phyloP scores from a whole-genome alignment of 192 early-diverging fungal genomes.

The Coemansia sp. region DNA sequence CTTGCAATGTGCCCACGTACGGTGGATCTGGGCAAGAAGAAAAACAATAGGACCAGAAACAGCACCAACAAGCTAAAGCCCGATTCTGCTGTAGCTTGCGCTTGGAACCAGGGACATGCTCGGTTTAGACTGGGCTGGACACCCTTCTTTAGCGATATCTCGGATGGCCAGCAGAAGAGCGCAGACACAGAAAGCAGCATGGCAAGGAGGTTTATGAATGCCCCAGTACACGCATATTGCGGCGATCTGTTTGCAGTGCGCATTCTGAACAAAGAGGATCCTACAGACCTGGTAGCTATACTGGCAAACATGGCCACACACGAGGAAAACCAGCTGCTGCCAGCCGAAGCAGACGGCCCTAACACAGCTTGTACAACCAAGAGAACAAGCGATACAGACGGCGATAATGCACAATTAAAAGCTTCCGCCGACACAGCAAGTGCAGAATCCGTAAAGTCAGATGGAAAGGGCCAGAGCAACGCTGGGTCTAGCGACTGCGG shows the following conservation, averaged over 20 bases:
- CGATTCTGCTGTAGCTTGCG: slow-evolving; percentile 26
- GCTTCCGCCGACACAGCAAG: too few relatives aligned
- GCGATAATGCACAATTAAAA: too few relatives aligned
- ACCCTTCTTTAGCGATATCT: slow-evolving; percentile 43
- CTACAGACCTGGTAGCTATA: slow-evolving; percentile 50
- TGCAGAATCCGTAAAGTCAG: background rate
- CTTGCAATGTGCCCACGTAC: slow-evolving; percentile 31
- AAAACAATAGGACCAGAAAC: background rate
- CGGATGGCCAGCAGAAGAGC: slow-evolving; percentile 7
- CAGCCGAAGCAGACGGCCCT: background rate
- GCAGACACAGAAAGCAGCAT: background rate
- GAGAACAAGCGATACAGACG: background rate
- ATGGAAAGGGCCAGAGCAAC: background rate
- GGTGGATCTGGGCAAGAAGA: slow-evolving; percentile 34
- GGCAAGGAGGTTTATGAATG: slow-evolving; percentile 12
- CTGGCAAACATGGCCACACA: slow-evolving; percentile 45
- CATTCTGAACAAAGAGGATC: slow-evolving; percentile 51
- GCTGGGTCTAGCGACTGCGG: background rate
- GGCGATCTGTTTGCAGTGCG: slow-evolving; percentile 53
- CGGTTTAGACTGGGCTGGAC: slow-evolving; percentile 52
- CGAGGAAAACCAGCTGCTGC: slow-evolving; percentile 43
- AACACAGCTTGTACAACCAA: background rate
- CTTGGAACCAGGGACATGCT: slow-evolving; percentile 46
- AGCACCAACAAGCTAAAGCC: background rate
- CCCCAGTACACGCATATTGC: slow-evolving; percentile 45